Evolutionary conservation across 129 eudicot genomes (phyloP), one percentile per base, ranked within the genome.

Genomic region (Escallonia rubra): DNA sequence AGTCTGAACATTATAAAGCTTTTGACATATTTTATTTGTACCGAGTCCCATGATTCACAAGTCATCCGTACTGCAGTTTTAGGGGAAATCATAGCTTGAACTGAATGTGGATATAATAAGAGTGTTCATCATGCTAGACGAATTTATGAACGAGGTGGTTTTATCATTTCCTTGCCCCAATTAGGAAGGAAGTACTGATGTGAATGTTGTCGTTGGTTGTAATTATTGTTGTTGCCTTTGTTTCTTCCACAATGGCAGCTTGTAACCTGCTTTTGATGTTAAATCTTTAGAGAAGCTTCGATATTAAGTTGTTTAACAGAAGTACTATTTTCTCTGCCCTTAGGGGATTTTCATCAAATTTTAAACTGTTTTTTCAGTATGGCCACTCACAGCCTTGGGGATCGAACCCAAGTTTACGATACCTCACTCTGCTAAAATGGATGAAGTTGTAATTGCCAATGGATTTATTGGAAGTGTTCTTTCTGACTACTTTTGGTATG

Each of bases 391-490:
- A 9, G 89, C 95, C 3, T 54, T 94, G 53, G 99, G 99, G 63
- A 94, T 94, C 65, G 99, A 94, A 83, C 99, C 99, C 3, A 85
- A 94, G 81, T 94, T 90, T 68, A 77, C 86, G 59, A 74, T 94
- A 61, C 99, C 99, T 16, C 97, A 94, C 77, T 94, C 99, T 8
- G 89, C 85, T 43, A 94, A 77, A 78, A 57, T 87, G 90, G 97
- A 94, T 55, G 97, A 94, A 79, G 89, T 94, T 41, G 96, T 94
- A 72, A 83, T 94, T 72, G 97, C 97, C 58, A 94, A 94, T 64
- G 99, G 99, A 67, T 86, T 94, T 69, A 57, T 94, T 59, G 99
- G 99, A 67, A 94, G 99, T 74, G 99, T 94, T 44, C 90, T 94
- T 63, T 94, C 97, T 3, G 99, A 94, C 74, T 94, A 94, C 75